Conservation (phyloP, 1,139 yeast genomes). For the Diutina rugosa region DNA sequence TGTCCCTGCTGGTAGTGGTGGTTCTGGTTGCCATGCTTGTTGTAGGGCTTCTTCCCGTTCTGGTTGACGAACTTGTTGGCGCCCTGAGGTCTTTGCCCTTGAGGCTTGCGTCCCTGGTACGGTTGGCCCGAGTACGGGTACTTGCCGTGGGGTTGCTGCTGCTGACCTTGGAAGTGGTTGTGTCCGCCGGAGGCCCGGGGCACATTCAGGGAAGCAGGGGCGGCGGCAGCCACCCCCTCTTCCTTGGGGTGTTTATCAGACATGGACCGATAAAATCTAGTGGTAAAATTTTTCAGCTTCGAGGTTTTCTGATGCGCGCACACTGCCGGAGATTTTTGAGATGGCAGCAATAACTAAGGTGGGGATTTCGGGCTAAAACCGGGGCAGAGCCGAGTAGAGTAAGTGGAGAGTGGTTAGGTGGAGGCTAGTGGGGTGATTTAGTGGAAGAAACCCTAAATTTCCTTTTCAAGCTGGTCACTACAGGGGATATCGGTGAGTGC, state of each 20-base stretch:
- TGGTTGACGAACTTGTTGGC: conserved; percentile 1
- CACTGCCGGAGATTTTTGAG: not conserved
- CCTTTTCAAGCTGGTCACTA: too few species aligned
- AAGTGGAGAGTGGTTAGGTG: not conserved
- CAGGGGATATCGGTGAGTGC: not conserved
- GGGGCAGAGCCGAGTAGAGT: not conserved
- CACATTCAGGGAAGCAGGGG: conserved; percentile 1
- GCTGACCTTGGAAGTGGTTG: not conserved
- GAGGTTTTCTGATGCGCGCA: not conserved
- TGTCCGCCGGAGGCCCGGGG: conserved; percentile 1
- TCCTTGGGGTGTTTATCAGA: conserved; percentile 2
- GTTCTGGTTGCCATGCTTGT: not conserved
- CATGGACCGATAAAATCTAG: not conserved
- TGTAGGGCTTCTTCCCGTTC: conserved; percentile 3
- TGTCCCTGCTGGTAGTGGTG: conserved; percentile 3
- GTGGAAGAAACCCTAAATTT: not conserved
- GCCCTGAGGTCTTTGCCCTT: not conserved
- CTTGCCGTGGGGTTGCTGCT: conserved; percentile 1
- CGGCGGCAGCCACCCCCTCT: not conserved
- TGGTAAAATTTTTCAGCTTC: not conserved
- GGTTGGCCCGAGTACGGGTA: not conserved
- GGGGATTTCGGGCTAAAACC: not conserved
- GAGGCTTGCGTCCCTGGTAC: not conserved
- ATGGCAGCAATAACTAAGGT: not conserved
- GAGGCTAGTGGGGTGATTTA: not conserved